Base-by-base conservation (phyloP, 129 eudicot species). In the Smallanthus sonchifolius region DNA sequence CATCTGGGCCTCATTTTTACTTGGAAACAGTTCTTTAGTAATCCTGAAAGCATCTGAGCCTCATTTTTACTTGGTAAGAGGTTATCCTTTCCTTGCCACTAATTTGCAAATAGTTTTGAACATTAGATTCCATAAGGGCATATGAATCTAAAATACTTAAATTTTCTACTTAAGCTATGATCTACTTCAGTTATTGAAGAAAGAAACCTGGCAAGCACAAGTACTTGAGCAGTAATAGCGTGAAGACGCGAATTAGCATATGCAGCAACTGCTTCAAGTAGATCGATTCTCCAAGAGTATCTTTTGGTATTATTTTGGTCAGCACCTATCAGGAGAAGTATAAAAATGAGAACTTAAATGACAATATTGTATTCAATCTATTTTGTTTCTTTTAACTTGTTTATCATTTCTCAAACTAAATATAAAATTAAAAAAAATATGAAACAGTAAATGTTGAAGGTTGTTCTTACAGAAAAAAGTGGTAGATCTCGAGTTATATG, bases 11-110 rank as follows among this genome's bases (percentile, higher is more conserved):
- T 94, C 98, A 42, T 77, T 79, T 76, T 63, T 76, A 77, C 97
- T 90, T 1, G 89, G 96, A n/a, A n/a, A n/a, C n/a, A n/a, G n/a
- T n/a, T n/a, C n/a, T n/a, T n/a, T n/a, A n/a, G n/a, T n/a, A n/a
- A n/a, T n/a, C n/a, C n/a, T n/a, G n/a, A n/a, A n/a, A n/a, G n/a
- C n/a, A n/a, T n/a, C n/a, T n/a, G n/a, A n/a, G n/a, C n/a, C n/a
- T n/a, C n/a, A n/a, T n/a, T n/a, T n/a, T n/a, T n/a, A n/a, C n/a
- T n/a, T n/a, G n/a, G n/a, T 45, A 94, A 72, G 80, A 94, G 72
- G 72, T 75, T 83, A 82, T 94, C 98, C 61, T 88, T 85, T n/a
- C n/a, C n/a, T n/a, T n/a, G 61, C 97, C 96, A 86, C 98, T 94
- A 79, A 73, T 49, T 81, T 66, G 79, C 6, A 84, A 62, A 73